Conservation (phyloP, 2,329 filamentous ascomycete species). For the Lasiodiplodia sp. region DNA sequence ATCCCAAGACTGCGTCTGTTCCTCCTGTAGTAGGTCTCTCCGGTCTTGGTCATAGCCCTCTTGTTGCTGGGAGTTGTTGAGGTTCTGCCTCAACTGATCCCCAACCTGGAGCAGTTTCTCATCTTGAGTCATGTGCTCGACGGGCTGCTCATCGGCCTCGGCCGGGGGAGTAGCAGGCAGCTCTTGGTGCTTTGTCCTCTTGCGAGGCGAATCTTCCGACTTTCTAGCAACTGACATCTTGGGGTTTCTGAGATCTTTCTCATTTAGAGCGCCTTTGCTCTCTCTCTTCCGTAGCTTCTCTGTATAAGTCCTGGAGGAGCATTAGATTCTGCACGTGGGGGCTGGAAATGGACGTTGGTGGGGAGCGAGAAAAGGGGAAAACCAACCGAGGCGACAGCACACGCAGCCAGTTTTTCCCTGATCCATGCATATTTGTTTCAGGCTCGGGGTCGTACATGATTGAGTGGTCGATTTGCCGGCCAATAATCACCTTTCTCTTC, state of each 20-base stretch:
- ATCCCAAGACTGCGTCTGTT: conserved; percentile 48
- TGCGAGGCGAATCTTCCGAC: conserved; percentile 20
- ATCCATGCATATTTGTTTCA: conserved; percentile 17
- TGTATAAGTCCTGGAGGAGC: background rate
- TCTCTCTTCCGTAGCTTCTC: conserved; percentile 16
- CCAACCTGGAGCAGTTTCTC: background rate
- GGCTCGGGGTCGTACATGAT: conserved; percentile 17
- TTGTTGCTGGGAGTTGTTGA: conserved; percentile 7
- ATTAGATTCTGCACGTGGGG: conserved; percentile 4
- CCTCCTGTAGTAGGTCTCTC: conserved; percentile 40
- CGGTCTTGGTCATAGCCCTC: conserved; percentile 37
- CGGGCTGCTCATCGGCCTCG: conserved; percentile 7
- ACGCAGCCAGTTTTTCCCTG: conserved; percentile 22
- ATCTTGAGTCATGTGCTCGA: background rate
- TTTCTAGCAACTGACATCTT: conserved; percentile 8
- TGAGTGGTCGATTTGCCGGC: background rate
- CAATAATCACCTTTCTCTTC: conserved; percentile 19
- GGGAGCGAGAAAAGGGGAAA: background rate
- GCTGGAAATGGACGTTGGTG: background rate
- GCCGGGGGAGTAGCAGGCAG: conserved; percentile 8
- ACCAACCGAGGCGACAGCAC: conserved; percentile 11
- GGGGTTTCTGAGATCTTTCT: conserved; percentile 8
- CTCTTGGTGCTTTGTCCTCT: conserved; percentile 3
- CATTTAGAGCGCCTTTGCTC: conserved; percentile 10
- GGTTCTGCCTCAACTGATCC: conserved; percentile 4